Base-by-base conservation (phyloP, 1,139 yeast species). In the Candida smagusa region DNA sequence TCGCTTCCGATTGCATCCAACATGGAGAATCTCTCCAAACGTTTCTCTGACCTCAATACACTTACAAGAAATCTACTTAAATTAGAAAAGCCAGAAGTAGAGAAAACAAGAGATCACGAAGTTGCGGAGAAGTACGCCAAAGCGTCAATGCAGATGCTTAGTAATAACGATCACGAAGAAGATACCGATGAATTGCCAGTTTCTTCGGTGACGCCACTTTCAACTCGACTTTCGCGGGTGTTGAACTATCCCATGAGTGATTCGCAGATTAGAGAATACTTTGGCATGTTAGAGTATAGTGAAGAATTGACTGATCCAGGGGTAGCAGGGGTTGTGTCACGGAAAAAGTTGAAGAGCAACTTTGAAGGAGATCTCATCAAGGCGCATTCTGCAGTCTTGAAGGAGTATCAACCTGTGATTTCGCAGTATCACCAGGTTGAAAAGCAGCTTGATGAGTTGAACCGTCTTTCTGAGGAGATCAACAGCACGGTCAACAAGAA, bases 291-390 rank as follows among this genome's bases (percentile, higher is more conserved):
- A 19, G 81, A 81, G 37, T 59, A 63, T 13, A 68, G 67, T 37
- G 37, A 39, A 11, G 43, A 40, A 9, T 33, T 53, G 29, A 45
- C 52, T 3, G 58, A 54, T 33, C 54, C 60, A 1, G 61, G 58
- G 2, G 45, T 52, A 3, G 46, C 37, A 41, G 52, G 59, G 28
- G 49, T 53, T 11, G 40, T 54, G 21, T 49, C 59, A 3, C 49
- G 62, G 11, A 54, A 41, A 52, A 73, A 78, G 34, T 63, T 88
- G 40, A 69, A 88, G 38, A 79, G 88, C 32, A 78, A 76, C 36
- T 68, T 88, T 11, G 96, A 88, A 50, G 69, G 70, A n/a, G 89
- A 85, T 41, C 65, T 87, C 31, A 65, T 88, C 40, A 77, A 74
- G 45, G 77, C 77, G 38, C 87, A 86, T 48, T 64, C 77, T 4